A percentile compares a stretch with the other conserved stretches of the same genome.
phyloP scores from a whole-genome alignment of 345 rosid species.

The Citrus glauca region DNA sequence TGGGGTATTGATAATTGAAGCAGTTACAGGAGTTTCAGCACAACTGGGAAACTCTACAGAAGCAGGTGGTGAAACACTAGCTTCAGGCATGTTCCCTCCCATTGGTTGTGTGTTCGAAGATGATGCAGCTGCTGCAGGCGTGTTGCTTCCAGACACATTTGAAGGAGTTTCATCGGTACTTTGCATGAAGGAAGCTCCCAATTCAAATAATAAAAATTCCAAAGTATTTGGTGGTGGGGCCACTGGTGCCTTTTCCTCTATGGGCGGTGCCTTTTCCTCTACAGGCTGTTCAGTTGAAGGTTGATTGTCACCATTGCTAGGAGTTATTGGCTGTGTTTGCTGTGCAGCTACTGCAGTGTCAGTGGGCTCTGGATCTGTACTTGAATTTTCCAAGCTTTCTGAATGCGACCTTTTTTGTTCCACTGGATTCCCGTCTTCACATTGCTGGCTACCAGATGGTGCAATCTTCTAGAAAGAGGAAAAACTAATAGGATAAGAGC shows the following conservation, averaged over 20 bases:
- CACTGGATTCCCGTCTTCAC: slow-evolving; percentile 10
- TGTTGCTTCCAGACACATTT: slow-evolving; percentile 17
- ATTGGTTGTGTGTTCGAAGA: slow-evolving; percentile 19
- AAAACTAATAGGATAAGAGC: neutral
- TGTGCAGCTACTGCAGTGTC: slow-evolving; percentile 12
- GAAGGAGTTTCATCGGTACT: slow-evolving; percentile 12
- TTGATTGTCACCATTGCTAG: slow-evolving; percentile 23
- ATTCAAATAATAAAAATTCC: slow-evolving; percentile 57
- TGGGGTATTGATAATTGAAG: slow-evolving; percentile 25
- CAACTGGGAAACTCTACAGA: neutral
- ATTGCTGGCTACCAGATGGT: slow-evolving; percentile 20
- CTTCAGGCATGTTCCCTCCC: neutral
- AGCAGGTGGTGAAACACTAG: slow-evolving; percentile 7
- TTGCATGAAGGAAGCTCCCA: slow-evolving; percentile 29
- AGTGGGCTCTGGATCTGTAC: slow-evolving; percentile 22
- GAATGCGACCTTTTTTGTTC: slow-evolving; percentile 22
- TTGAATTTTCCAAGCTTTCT: slow-evolving; percentile 38
- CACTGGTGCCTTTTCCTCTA: slow-evolving; percentile 22
- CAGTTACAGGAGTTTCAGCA: slow-evolving; percentile 13
- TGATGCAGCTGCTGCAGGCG: slow-evolving; percentile 17
- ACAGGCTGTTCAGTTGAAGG: slow-evolving; percentile 24
- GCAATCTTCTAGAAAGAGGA: slow-evolving; percentile 35
- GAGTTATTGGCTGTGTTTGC: slow-evolving; percentile 19
- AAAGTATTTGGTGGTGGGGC: slow-evolving; percentile 43
- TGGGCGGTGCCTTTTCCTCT: slow-evolving; percentile 26